Conservation (phyloP, 805 yeast genomes). For the Sugiyamaella lignohabitans region DNA sequence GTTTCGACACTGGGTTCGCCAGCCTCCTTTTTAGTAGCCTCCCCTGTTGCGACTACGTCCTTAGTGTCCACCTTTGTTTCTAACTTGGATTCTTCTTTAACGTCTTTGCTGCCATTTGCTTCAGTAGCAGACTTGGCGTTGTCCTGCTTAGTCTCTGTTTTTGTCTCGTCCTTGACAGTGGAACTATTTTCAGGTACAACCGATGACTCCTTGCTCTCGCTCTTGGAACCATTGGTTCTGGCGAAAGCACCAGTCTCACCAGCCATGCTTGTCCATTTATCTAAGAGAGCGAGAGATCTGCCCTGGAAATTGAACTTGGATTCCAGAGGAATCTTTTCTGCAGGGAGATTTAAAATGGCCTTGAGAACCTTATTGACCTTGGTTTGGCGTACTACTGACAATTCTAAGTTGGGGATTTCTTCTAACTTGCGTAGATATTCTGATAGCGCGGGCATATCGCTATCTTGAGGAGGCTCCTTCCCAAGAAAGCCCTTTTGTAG, state of each 20-base stretch:
- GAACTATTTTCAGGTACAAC: no score
- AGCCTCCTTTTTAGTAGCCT: no score
- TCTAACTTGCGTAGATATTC: constrained; percentile 26
- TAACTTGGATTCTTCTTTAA: not conserved
- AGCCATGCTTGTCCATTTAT: constrained; percentile 19
- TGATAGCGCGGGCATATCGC: constrained; percentile 27
- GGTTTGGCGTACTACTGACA: constrained; percentile 28
- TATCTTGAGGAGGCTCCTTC: constrained; percentile 21
- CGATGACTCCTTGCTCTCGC: no score
- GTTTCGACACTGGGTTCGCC: not conserved
- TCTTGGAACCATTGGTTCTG: no score
- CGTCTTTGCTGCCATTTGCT: no score
- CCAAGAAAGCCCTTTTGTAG: constrained; percentile 29
- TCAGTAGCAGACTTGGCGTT: no score
- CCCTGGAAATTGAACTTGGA: constrained; percentile 26
- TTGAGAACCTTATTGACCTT: constrained; percentile 32
- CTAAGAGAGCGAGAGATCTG: constrained; percentile 24
- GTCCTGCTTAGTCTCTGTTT: not conserved
- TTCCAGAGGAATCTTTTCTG: constrained; percentile 26
- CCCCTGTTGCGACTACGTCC: no score
- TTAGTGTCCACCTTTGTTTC: not conserved
- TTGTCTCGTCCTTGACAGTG: not conserved
- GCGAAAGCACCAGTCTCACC: no score
- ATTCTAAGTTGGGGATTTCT: constrained; percentile 25
- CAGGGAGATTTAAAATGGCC: constrained; percentile 24